These are phyloP conservation scores for Phytophthora colocasiae DNA, from an alignment of 352 stramenopile genomes.

Conservation along the genomic window DNA sequence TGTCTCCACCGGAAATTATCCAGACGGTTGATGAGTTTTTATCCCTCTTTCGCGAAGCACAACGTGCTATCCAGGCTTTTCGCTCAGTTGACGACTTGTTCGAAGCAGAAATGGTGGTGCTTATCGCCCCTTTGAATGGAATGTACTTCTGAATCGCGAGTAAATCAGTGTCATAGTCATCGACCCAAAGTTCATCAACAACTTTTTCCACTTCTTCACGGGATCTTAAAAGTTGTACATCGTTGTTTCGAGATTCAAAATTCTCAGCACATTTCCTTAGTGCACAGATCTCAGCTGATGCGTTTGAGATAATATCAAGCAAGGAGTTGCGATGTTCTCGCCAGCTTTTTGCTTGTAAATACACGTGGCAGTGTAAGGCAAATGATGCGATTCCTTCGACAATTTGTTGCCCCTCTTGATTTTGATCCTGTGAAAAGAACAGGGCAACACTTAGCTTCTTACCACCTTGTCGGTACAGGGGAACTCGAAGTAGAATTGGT, in stretches of 20 bases:
- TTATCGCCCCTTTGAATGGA: conserved; percentile 39
- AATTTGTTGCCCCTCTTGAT: conserved; percentile 21
- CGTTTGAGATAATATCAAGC: conserved; percentile 28
- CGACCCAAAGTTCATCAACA: conserved; percentile 29
- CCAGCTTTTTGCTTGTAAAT: conserved; percentile 18
- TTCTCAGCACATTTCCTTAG: conserved; percentile 28
- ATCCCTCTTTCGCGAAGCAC: conserved; percentile 63
- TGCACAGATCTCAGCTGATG: conserved; percentile 29
- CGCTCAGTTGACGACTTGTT: conserved; percentile 5
- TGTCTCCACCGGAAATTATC: conserved; percentile 57
- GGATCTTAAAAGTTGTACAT: conserved; percentile 16
- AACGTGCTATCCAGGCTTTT: conserved; percentile 64
- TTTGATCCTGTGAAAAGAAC: conserved; percentile 33
- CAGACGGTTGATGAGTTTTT: conserved; percentile 52
- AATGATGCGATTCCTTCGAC: conserved; percentile 3
- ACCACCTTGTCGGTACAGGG: not conserved
- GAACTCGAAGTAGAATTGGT: conserved; percentile 35
- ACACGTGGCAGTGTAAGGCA: conserved; percentile 27
- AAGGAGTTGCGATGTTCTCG: conserved; percentile 18
- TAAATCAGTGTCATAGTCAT: not conserved
- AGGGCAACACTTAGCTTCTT: conserved; percentile 22
- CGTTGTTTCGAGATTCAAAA: conserved; percentile 30
- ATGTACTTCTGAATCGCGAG: conserved; percentile 63
- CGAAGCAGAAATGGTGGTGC: not conserved
- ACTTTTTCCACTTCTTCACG: conserved; percentile 27